phyloP scores from a whole-genome alignment of 257 asterid species.

The Lycium ferocissimum region DNA sequence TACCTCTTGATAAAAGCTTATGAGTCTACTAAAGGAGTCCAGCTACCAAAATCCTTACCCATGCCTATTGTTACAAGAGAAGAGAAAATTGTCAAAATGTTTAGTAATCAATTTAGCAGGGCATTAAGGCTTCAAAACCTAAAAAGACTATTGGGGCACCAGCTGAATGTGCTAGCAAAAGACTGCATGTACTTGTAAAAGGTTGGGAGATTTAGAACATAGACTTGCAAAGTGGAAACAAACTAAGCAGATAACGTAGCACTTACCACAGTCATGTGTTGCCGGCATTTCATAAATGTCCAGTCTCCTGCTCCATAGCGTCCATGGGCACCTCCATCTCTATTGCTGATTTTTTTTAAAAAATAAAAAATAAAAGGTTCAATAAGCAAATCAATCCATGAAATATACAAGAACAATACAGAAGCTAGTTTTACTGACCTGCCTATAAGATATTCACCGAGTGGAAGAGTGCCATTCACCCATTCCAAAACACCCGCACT shows the following conservation, averaged over 20 bases:
- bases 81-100: slow-evolving; percentile 21
- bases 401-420: slow-evolving; percentile 28
- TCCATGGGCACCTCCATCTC: slow-evolving; percentile 99
- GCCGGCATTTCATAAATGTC: slow-evolving; percentile 85
- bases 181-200: background rate
- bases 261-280: slow-evolving; percentile 78
- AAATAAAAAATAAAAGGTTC: slow-evolving; percentile 41
- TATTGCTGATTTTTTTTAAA: slow-evolving; percentile 60
- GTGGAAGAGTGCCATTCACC: slow-evolving; percentile 98
- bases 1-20: background rate
- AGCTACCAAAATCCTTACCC: background rate
- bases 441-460: slow-evolving; percentile 93
- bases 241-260: slow-evolving; percentile 38
- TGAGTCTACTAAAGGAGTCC: slow-evolving; percentile 14
- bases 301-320: slow-evolving; percentile 95
- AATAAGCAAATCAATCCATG: slow-evolving; percentile 19
- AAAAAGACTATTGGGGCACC: background rate
- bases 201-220: background rate
- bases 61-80: background rate
- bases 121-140: background rate
- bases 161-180: background rate
- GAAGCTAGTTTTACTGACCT: slow-evolving; percentile 57
- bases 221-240: slow-evolving; percentile 21
- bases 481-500: slow-evolving; percentile 99
- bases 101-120: background rate